phyloP scores from a whole-genome alignment of 345 rosid genomes.

The Eutrema japonicum region DNA sequence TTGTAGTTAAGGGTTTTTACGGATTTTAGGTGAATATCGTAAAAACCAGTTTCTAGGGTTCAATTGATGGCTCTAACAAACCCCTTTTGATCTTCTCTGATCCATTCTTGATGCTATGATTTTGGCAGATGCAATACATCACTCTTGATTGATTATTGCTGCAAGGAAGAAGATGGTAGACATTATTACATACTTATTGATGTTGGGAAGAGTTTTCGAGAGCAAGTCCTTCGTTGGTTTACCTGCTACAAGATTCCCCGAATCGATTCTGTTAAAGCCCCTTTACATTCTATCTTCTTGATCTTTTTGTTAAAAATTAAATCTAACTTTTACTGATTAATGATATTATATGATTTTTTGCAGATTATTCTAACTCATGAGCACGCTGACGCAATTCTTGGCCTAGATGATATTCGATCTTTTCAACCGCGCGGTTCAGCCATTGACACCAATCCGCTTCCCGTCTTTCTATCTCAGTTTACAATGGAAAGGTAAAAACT shows the following conservation, averaged over 20 bases:
- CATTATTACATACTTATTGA: constrained; percentile 80
- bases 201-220: constrained; percentile 95
- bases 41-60: background rate
- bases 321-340: background rate
- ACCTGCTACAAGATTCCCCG: constrained; percentile 77
- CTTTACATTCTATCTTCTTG: background rate
- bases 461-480: constrained; percentile 62
- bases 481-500: constrained; percentile 75
- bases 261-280: constrained; percentile 79
- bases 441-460: constrained; percentile 73
- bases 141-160: constrained; percentile 76
- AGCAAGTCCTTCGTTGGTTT: constrained; percentile 97
- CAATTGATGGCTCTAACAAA: background rate
- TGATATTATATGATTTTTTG: constrained; percentile 24
- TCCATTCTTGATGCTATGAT: constrained; percentile 26
- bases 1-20: background rate
- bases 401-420: constrained; percentile 86
- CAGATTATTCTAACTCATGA: constrained; percentile 98
- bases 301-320: background rate
- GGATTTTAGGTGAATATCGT: background rate
- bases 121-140: constrained; percentile 90
- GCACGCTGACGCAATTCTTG: constrained; percentile 97
- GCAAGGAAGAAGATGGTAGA: constrained; percentile 48
- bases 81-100: background rate
- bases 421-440: constrained; percentile 76